Base-by-base conservation (phyloP, 225 moss, liverwort and hornwort species). In the Antitrichia curtipendula region DNA sequence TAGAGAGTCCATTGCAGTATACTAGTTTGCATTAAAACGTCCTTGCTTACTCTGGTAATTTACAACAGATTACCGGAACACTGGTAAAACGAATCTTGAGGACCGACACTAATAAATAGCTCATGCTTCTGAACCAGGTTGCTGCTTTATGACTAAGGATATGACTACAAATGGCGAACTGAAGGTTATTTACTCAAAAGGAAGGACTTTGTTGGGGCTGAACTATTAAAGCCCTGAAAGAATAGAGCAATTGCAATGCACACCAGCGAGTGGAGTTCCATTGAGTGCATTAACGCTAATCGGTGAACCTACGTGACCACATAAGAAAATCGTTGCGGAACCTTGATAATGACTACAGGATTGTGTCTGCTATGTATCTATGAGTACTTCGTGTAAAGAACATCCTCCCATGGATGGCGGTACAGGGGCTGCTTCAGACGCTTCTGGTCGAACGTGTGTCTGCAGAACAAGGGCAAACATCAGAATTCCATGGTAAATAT, bases 361-460 rank as follows among this genome's bases (percentile, higher is more conserved):
- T 77, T 82, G 52, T 19, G 41, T 27, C 52, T 62, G 82, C 10
- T 53, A 47, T 62, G 63, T 40, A 83, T 77, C 64, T 89, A 90
- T 68, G 89, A 87, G 88, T 94, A 94, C 85, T 91, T 94, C 8
- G 93, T 92, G 92, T 94, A 94, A n/a, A 94, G 86, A 79, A 94
- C 86, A 77, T 94, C 94, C 88, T 94, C 94, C 94, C 94, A 94
- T 62, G 94, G 94, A 75, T 94, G 94, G 61, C 94, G 93, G 87
- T 94, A 94, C 80, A 94, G 88, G 36, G 93, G 94, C 91, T 94
- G 94, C 92, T 94, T 94, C 88, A 94, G 85, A 86, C 94, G 93
- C 89, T 94, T 94, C 93, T 94, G 94, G 61, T 94, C 94, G 77
- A 94, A 94, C 49, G 94, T 94, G 83, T 94, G 94, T 72, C 93